phyloP scores from a whole-genome alignment of 2,329 filamentous ascomycete genomes.

The Sporothrix protearum region DNA sequence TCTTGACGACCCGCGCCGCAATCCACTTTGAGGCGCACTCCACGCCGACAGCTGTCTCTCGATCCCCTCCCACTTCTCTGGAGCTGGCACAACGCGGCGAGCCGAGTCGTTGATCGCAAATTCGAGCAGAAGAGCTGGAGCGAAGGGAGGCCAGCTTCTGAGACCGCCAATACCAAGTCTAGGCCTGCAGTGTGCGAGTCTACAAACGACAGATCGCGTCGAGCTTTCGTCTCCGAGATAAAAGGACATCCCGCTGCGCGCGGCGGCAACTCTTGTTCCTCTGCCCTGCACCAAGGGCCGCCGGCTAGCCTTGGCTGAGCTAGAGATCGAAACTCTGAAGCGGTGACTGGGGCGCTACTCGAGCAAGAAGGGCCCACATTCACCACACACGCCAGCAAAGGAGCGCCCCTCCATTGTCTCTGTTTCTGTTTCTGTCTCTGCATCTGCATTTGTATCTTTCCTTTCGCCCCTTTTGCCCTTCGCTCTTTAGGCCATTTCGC shows the following conservation, averaged over 20 bases:
- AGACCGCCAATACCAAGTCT: background rate
- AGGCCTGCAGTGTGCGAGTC: background rate
- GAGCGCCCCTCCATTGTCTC: conserved; percentile 18
- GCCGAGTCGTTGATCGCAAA: background rate
- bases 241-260: background rate
- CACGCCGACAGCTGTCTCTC: background rate
- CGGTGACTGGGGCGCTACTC: conserved; percentile 25
- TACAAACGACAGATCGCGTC: too few species aligned
- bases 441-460: background rate
- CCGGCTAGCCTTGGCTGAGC: conserved; percentile 12
- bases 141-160: background rate
- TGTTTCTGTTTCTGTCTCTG: background rate
- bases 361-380: conserved; percentile 21
- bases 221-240: background rate
- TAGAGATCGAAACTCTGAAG: conserved; percentile 14
- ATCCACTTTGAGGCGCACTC: background rate
- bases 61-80: background rate
- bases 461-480: background rate
- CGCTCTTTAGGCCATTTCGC: background rate
- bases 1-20: background rate
- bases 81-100: background rate
- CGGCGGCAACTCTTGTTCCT: conserved; percentile 13
- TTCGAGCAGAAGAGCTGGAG: background rate
- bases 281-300: conserved; percentile 6
- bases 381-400: conserved; percentile 15